Base-by-base conservation (phyloP, 2,329 filamentous ascomycete genomes). In the Juglanconis oblonga region DNA sequence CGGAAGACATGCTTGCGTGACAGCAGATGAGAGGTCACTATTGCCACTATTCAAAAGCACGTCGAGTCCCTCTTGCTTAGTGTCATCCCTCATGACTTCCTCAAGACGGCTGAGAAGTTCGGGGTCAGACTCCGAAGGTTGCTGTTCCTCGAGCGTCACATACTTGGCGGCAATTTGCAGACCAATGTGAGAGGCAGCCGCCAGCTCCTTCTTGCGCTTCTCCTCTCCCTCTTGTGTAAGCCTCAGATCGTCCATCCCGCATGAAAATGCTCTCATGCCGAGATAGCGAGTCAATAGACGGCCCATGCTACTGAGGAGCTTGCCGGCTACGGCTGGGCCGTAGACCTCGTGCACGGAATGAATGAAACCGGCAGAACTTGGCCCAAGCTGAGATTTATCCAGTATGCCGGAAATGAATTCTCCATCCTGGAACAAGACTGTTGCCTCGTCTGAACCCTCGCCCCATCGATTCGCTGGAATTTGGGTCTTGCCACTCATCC, bases 341-440 rank as follows among this genome's bases (percentile, higher is more conserved):
- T 97, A 97, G 1, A 93, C 86, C 71, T 99, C 95, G 70, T 99
- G 94, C 29, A 98, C 85, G 2, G 92, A 88, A 71, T 99, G 95
- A 62, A 99, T 87, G 49, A 99, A 81, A 64, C 95, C 95, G 56
- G 93, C 93, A 35, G 87, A 86, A 62, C 86, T 90, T 42, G 93
- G 92, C 57, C 95, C 95, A 61, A 99, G 90, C 68, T 99, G 95
- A 45, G 91, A 89, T 77, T 99, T 99, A 73, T 99, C 96, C 33
- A 99, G 82, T 67, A 99, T 96, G 67, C 95, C 95, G 52, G 87
- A 89, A 52, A 97, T 82, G 66, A 98, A 86, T 66, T 97, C 91
- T 52, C 95, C 94, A 66, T 95, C 87, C 64, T 90, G 87, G 74
- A 99, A 88, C 24, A 93, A 81, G 36, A 99, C 92, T 1, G 80